Base-by-base conservation (phyloP, 257 asterid genomes). In the Orobanche coerulescens region DNA sequence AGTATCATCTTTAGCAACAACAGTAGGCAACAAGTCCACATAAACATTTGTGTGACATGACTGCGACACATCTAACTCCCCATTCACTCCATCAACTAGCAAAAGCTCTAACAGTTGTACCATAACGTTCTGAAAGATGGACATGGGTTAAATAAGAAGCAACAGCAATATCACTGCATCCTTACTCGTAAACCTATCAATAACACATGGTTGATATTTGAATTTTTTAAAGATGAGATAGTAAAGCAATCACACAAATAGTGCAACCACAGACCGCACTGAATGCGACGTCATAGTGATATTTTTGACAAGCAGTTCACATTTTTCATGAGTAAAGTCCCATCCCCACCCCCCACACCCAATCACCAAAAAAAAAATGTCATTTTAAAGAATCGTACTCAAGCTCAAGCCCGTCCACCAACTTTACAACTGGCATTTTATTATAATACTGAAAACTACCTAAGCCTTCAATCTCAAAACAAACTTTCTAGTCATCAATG, bases 41-140 rank as follows among this genome's bases (percentile, higher is more conserved):
- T 75, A 62, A 68, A 68, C 49, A 68, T 63, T 76, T 30, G 56
- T 46, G 19, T 83, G 66, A 64, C 83, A 71, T 8, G 82, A 67
- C 52, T 62, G 79, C 1, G 84, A 67, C 47, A 47, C 52, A 64
- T 84, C 95, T 22, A 78, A 62, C 57, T 88, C 98, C 79, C 82
- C 89, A 37, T 82, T 83, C 64, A 63, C 69, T 40, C 80, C 85
- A 53, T 92, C 94, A 61, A 63, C 71, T 34, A 93, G 80, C 65
- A 79, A 73, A 53, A 82, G 73, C 77, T 93, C 95, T 71, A 93
- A 64, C 16, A 89, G 79, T 74, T 86, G 96, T 51, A 89, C 66
- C 77, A 82, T 60, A 59, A 71, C 40, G 73, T 65, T 83, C 96
- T 93, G 81, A 57, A 56, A 70, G 71, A 75, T 22, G 56, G 67